Percentiles rank a stretch among this genome's conserved stretches.
Conservation (phyloP, 495 filamentous ascomycete genomes). For the Staphylotrichum longicolle region DNA sequence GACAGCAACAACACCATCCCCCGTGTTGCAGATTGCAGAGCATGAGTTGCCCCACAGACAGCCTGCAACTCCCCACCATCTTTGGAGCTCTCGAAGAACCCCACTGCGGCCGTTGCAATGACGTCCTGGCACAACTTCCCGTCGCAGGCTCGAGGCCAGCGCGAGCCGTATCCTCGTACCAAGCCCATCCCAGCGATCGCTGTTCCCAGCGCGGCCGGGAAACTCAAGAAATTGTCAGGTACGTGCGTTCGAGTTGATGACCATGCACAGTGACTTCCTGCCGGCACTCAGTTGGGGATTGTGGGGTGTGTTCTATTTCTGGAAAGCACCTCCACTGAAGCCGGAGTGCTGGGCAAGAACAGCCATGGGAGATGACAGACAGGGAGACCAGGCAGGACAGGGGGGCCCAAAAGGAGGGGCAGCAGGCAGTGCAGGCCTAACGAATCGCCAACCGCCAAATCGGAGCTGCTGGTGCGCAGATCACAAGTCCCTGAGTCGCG, state of each 20-base stretch:
- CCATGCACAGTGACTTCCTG: too few relatives aligned
- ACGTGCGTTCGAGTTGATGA: neutral
- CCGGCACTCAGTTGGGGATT: neutral
- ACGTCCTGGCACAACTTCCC: too few relatives aligned
- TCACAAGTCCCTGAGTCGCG: constrained; percentile 3
- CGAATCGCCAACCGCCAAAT: neutral
- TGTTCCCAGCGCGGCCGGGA: neutral
- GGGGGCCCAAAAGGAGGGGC: neutral
- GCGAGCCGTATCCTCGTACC: too few relatives aligned
- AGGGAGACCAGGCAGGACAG: neutral
- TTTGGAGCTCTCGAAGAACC: too few relatives aligned
- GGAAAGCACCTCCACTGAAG: constrained; percentile 6
- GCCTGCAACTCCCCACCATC: too few relatives aligned
- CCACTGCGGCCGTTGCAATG: too few relatives aligned
- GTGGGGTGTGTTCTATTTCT: constrained; percentile 4
- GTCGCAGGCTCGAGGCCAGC: too few relatives aligned
- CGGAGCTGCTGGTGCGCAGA: neutral
- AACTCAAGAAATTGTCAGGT: neutral
- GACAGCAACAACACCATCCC: too few relatives aligned
- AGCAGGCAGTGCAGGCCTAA: constrained; percentile 6
- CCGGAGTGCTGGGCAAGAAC: neutral
- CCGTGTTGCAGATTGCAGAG: too few relatives aligned
- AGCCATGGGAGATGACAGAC: neutral
- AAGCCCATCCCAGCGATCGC: neutral
- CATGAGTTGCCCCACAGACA: too few relatives aligned